Evolutionary conservation across 768 basidiomycete genomes (phyloP).

Genomic region (Paxillus involutus): DNA sequence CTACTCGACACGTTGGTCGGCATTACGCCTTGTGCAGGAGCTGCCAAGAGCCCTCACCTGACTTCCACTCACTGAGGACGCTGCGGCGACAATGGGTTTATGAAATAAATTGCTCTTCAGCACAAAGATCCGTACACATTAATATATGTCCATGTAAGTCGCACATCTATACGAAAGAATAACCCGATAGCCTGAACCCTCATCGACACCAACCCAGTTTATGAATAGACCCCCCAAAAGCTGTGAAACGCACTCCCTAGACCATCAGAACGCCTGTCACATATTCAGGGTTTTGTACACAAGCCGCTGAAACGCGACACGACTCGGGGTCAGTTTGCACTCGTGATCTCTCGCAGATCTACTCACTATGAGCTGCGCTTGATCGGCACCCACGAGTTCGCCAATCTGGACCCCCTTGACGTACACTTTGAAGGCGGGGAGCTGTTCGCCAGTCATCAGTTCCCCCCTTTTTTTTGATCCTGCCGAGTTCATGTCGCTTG

Average conservation of each 20-base stretch:
- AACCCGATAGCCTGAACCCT: slow-evolving; percentile 4
- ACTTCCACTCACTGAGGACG: neutral
- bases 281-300: slow-evolving; percentile 28
- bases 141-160: slow-evolving; percentile 11
- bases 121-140: slow-evolving; percentile 1
- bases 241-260: slow-evolving; percentile 7
- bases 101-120: slow-evolving; percentile 3
- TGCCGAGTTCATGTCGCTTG: neutral
- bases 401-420: slow-evolving; percentile 30
- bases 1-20: slow-evolving; percentile 16
- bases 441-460: slow-evolving; percentile 17
- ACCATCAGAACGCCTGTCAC: slow-evolving; percentile 13
- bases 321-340: slow-evolving; percentile 19
- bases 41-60: neutral
- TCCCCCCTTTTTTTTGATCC: slow-evolving; percentile 11
- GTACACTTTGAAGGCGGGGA: slow-evolving; percentile 31
- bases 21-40: no score
- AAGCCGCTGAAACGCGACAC: slow-evolving; percentile 23
- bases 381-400: slow-evolving; percentile 29
- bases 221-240: slow-evolving; percentile 18
- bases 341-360: slow-evolving; percentile 3
- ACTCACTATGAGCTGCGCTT: slow-evolving; percentile 22
- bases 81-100: neutral
- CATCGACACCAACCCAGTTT: slow-evolving; percentile 10
- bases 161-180: slow-evolving; percentile 13